phyloP scores from a whole-genome alignment of 371 early-diverging fungal species.

The Batrachochytrium dendrobatidis region DNA sequence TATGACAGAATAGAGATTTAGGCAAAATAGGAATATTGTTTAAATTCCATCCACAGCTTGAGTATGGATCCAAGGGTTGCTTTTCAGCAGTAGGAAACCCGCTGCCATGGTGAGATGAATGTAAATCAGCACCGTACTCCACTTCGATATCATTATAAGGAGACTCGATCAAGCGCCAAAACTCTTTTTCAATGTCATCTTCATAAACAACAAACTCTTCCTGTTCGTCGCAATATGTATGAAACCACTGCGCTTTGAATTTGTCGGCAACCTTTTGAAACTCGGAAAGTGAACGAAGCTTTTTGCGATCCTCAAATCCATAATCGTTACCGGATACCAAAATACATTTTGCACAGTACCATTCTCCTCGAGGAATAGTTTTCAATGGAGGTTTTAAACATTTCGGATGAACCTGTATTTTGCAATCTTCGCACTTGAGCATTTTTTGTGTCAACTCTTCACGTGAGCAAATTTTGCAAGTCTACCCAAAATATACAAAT shows the following conservation, averaged over 20 bases:
- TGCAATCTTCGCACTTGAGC: constrained; percentile 83
- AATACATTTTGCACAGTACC: constrained; percentile 85
- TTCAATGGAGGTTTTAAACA: constrained; percentile 70
- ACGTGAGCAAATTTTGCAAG: constrained; percentile 29
- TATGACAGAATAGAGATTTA: constrained; percentile 77
- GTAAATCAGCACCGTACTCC: constrained; percentile 94
- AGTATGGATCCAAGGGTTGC: constrained; percentile 50
- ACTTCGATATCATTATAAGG: constrained; percentile 85
- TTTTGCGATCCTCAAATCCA: constrained; percentile 89
- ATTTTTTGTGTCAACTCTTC: constrained; percentile 31
- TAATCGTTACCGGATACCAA: constrained; percentile 73
- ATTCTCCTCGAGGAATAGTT: constrained; percentile 62
- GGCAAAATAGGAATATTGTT: constrained; percentile 75
- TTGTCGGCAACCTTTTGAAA: constrained; percentile 73
- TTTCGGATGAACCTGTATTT: constrained; percentile 69
- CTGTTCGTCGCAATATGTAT: constrained; percentile 11
- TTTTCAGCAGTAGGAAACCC: constrained; percentile 65
- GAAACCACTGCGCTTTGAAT: constrained; percentile 76
- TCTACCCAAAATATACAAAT: too few relatives aligned
- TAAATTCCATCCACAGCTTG: constrained; percentile 76
- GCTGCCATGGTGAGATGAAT: constrained; percentile 81
- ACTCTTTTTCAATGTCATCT: constrained; percentile 82
- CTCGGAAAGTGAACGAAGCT: constrained; percentile 62
- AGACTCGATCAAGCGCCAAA: constrained; percentile 86
- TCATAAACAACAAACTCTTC: constrained; percentile 52